Evolutionary conservation across 1,139 yeast genomes (phyloP), one percentile per base, ranked within the genome.

Genomic region (Pichia sp.): DNA sequence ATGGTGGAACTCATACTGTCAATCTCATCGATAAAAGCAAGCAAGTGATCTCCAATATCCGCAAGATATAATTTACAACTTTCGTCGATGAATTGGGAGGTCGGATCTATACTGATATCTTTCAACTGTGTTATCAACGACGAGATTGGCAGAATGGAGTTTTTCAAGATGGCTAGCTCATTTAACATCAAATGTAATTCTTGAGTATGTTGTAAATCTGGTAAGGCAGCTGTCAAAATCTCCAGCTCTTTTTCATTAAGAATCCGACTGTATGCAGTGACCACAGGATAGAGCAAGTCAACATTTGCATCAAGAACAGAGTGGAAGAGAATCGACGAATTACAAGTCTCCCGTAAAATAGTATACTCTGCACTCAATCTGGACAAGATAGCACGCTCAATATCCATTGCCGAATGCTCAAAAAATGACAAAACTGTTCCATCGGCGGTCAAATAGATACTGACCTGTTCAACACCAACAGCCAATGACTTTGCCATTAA

Each of bases 251-350:
- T 70, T 50, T 74, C 79, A 50, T 71, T 72, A 40, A 79, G 61
- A 44, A 78, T 62, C 43, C 73, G 66, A 47, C 79, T 72, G 62
- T 80, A 84, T 9, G 80, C 80, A 1, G 80, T 70, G n/a, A 86
- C 73, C 43, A 85, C 77, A 7, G 81, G 80, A 57, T 79, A 79
- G 1, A 87, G 73, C 53, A 83, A 67, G 62, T 83, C 84, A 8
- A 79, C 82, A 23, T 73, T 66, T 2, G 80, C 73, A 61, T 79
- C 84, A n/a, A 79, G 60, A 9, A 79, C 68, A 2, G 81, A 78
- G 56, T 79, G 82, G 13, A 79, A 66, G 36, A 79, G 65, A 22
- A 77, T 70, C 0, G 80, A 74, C 0, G 81, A 69, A 58, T 78
- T 82, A 50, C 75, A 69, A 0, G 80, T 71, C 44, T 74, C 76